phyloP scores from a whole-genome alignment of 768 basidiomycete genomes.

The Kwoniella pini region DNA sequence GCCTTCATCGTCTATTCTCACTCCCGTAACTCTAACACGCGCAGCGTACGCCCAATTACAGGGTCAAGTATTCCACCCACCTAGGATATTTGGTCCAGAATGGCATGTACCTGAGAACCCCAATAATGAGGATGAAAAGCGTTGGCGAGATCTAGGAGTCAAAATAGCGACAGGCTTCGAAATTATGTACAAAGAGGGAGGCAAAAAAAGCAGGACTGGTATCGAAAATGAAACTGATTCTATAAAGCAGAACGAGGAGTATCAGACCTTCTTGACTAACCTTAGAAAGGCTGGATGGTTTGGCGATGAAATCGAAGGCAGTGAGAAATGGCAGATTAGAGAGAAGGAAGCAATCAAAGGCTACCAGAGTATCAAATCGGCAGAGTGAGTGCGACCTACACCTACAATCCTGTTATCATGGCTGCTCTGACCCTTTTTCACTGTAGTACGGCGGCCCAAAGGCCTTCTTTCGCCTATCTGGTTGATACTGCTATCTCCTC shows the following conservation, averaged over 20 bases:
- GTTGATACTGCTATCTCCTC: constrained; percentile 67
- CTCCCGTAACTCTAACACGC: constrained; percentile 74
- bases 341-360: constrained; percentile 70
- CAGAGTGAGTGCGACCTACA: constrained; percentile 63
- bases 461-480: constrained; percentile 73
- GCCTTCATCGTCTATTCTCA: constrained; percentile 65
- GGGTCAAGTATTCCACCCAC: constrained; percentile 89
- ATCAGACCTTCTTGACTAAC: constrained; percentile 65
- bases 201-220: constrained; percentile 54
- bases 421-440: neutral
- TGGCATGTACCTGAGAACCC: constrained; percentile 52
- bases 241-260: constrained; percentile 31
- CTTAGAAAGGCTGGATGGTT: constrained; percentile 73
- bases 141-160: constrained; percentile 84
- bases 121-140: constrained; percentile 69
- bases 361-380: constrained; percentile 65
- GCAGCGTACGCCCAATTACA: constrained; percentile 90
- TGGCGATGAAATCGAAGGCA: constrained; percentile 72
- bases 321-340: constrained; percentile 69
- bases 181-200: constrained; percentile 84
- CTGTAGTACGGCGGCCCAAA: constrained; percentile 60
- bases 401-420: neutral
- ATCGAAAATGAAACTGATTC: constrained; percentile 37
- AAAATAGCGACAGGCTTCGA: constrained; percentile 98
- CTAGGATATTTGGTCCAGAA: constrained; percentile 75